Evolutionary conservation across 176 grass and related monocot species (phyloP), one percentile per base, ranked within the genome.

Genomic region (Metroxylon sagu): DNA sequence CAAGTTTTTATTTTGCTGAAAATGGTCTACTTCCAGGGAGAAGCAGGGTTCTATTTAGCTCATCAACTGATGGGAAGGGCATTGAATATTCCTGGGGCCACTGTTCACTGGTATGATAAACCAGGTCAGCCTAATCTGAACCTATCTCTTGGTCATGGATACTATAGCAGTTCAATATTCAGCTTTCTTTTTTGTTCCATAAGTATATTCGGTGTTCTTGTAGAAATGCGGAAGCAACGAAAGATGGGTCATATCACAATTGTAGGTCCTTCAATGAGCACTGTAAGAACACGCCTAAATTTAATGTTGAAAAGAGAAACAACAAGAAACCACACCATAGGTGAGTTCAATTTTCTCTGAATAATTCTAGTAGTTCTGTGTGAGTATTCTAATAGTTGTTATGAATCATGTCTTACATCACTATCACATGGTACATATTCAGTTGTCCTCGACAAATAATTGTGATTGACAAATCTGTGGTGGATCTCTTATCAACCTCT

Each of bases 171-270:
- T 43, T 43, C 35, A 12, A 43, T 43, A 43, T 43, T 43, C 35
- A 3, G 35, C 35, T 43, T 43, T 2, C 10, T 43, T 43, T 43
- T 43, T 43, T 10, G 5, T 43, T 12, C 10, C 35, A 12, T 43
- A 43, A 43, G 8, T 43, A 10, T 43, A 3, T 43, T 43, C 10
- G 10, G 12, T 73, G 5, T 80, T 77, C 29, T 85, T 72, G 54
- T 69, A 92, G 87, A 89, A 50, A 92, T 92, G 61, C 74, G 82
- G 25, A 92, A 89, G 59, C 81, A 89, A 76, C 80, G 82, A 56
- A 98, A 98, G 76, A 85, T 92, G 84, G 88, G 93, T 29, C 93
- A 89, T 74, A 85, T 92, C 76, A 92, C 93, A 56, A 92, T 98
- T 71, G 88, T 98, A 64, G 93, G 88, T 19, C 49, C 79, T 89